Conservation (phyloP, 345 rosid genomes). For the Mangifera indica region DNA sequence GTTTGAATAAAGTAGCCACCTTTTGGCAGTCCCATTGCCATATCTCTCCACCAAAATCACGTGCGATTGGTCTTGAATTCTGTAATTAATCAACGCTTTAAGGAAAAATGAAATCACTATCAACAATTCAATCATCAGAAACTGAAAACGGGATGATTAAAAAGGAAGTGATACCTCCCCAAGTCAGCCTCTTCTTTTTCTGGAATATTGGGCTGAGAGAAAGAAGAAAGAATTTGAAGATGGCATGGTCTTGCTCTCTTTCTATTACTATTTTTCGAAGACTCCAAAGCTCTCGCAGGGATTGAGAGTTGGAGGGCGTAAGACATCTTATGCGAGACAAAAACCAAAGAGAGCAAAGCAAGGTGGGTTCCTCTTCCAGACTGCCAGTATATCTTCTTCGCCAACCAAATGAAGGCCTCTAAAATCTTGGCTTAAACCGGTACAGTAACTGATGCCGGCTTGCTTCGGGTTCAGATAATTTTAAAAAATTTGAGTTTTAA, state of each 20-base stretch:
- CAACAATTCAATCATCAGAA: not conserved
- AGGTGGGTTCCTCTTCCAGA: no score
- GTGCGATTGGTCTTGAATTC: slow-evolving; percentile 26
- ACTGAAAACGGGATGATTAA: not conserved
- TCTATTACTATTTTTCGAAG: slow-evolving; percentile 23
- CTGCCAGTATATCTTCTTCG: no score
- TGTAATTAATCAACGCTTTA: not conserved
- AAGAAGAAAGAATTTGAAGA: slow-evolving; percentile 31
- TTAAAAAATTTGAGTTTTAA: no score
- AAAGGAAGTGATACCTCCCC: slow-evolving; percentile 31
- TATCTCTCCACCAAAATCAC: slow-evolving; percentile 79
- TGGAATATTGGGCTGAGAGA: slow-evolving; percentile 25
- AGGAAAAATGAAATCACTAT: not conserved
- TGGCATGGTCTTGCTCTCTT: slow-evolving; percentile 32
- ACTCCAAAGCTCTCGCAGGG: slow-evolving; percentile 34
- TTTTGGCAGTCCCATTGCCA: slow-evolving; percentile 70
- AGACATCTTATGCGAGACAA: slow-evolving; percentile 35
- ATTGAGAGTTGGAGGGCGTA: slow-evolving; percentile 42
- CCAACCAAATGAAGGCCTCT: no score
- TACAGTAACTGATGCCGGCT: no score
- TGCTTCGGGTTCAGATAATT: no score
- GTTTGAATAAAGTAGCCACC: slow-evolving; percentile 31
- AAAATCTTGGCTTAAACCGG: no score
- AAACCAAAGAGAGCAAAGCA: no score
- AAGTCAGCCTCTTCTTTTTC: slow-evolving; percentile 24